Percentiles rank a stretch among this genome's conserved stretches.
phyloP scores from a whole-genome alignment of 305 asterid species.

The Withania somnifera region DNA sequence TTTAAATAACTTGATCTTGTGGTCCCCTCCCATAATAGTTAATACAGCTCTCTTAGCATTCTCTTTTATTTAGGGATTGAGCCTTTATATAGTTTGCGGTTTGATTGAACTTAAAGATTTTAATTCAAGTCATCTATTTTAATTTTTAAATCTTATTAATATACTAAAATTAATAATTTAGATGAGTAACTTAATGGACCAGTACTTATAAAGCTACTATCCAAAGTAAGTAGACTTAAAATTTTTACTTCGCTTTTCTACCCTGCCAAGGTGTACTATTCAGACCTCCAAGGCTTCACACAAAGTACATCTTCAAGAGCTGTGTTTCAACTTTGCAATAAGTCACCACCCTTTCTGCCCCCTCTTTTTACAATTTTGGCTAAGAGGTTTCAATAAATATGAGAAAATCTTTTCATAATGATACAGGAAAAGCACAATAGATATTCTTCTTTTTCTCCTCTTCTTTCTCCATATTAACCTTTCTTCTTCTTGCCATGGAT shows the following conservation, averaged over 20 bases:
- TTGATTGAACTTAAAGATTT: no score
- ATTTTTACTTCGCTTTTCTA: not conserved
- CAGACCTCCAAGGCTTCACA: not conserved
- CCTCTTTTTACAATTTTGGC: not conserved
- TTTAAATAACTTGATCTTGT: not conserved
- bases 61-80: not conserved
- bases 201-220: no score
- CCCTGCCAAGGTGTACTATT: not conserved
- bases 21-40: not conserved
- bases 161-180: no score
- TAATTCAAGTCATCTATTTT: not conserved
- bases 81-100: not conserved
- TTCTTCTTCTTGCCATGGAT: slow-evolving; percentile 20
- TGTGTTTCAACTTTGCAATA: not conserved
- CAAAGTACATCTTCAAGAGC: not conserved
- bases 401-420: not conserved
- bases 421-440: not conserved
- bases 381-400: not conserved
- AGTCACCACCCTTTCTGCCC: not conserved
- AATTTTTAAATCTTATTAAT: not conserved
- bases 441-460: not conserved
- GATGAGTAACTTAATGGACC: not conserved
- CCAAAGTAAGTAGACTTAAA: not conserved
- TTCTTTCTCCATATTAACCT: not conserved
- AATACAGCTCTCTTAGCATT: not conserved